phyloP scores from a whole-genome alignment of 305 asterid genomes.

The Fraxinus xanthoxyloides region DNA sequence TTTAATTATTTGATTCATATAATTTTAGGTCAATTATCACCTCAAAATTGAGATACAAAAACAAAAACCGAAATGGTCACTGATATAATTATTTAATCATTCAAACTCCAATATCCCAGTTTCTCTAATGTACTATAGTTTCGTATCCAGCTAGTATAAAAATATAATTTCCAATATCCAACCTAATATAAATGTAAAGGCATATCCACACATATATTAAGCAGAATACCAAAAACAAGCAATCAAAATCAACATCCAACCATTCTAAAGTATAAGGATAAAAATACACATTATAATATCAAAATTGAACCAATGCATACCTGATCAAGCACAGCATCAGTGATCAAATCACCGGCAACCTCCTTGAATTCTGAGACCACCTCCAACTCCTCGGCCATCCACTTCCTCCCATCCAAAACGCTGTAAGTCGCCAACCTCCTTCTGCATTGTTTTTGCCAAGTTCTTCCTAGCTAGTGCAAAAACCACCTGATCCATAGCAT shows the following conservation, averaged over 20 bases:
- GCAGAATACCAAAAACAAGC: not conserved
- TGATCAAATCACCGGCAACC: conserved; percentile 86
- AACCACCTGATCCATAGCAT: conserved; percentile 88
- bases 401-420: conserved; percentile 78
- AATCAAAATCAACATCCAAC: not conserved
- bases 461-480: conserved; percentile 90
- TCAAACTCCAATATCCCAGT: not conserved
- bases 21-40: too few species aligned
- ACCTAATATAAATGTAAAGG: too few species aligned
- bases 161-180: too few species aligned
- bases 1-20: too few species aligned
- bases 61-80: too few species aligned
- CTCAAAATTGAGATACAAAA: too few species aligned
- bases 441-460: conserved; percentile 83
- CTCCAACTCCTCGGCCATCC: conserved; percentile 92
- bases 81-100: too few species aligned
- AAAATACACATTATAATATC: not conserved
- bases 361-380: conserved; percentile 86
- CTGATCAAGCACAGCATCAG: conserved; percentile 92
- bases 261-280: not conserved
- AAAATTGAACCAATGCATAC: conserved; percentile 26
- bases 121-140: not conserved
- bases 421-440: conserved; percentile 81
- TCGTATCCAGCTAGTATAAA: not conserved
- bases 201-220: not conserved